These are phyloP conservation scores for Calvatia gigantea DNA, from an alignment of 768 basidiomycete genomes.

Conservation along the genomic window DNA sequence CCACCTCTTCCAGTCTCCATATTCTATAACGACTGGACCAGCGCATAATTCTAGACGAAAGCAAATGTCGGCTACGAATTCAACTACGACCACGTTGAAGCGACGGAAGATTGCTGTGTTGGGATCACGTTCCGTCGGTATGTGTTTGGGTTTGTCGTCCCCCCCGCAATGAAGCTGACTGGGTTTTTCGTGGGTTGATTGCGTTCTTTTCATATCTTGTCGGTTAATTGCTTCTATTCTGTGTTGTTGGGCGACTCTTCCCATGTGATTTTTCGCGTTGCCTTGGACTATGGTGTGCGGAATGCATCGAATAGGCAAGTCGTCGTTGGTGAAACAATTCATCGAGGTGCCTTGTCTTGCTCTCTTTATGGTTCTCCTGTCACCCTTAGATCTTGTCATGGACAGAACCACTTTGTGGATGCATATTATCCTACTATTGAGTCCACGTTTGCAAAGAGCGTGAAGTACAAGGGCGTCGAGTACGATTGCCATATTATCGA, in stretches of 20 bases:
- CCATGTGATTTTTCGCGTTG: slow-evolving; percentile 5
- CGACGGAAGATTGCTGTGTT: slow-evolving; percentile 89
- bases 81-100: slow-evolving; percentile 41
- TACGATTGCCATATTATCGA: slow-evolving; percentile 98
- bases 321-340: slow-evolving; percentile 91
- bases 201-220: not conserved
- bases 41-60: not conserved
- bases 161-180: not conserved
- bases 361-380: not conserved
- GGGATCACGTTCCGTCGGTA: slow-evolving; percentile 88
- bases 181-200: not conserved
- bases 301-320: slow-evolving; percentile 78
- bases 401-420: slow-evolving; percentile 79
- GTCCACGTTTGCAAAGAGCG: slow-evolving; percentile 78
- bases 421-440: slow-evolving; percentile 97
- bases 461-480: slow-evolving; percentile 84
- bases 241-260: not conserved
- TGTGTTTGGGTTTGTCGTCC: slow-evolving; percentile 21
- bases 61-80: slow-evolving; percentile 4
- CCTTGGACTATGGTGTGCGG: slow-evolving; percentile 11
- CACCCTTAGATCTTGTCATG: not conserved
- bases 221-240: not conserved
- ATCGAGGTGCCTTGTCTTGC: slow-evolving; percentile 50
- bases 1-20: not conserved
- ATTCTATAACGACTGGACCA: not conserved